These are phyloP conservation scores for Mucor ambiguus DNA, from an alignment of 371 early-diverging fungal genomes.

Conservation along the genomic window DNA sequence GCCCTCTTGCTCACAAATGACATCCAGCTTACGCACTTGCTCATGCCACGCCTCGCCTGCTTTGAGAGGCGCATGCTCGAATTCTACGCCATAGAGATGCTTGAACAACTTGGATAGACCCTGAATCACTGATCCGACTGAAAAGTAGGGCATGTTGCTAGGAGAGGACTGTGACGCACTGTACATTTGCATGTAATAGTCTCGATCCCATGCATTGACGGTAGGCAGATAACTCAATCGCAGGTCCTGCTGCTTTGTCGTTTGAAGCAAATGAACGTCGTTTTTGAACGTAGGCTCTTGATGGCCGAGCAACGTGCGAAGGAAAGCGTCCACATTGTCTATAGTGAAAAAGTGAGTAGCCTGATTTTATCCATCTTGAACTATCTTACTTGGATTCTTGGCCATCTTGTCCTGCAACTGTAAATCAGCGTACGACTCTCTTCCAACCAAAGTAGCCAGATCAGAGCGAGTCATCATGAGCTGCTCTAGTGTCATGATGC, in stretches of 20 bases:
- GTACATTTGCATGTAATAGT: constrained; percentile 59
- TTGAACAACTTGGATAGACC: constrained; percentile 83
- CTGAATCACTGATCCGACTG: constrained; percentile 86
- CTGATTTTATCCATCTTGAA: background rate
- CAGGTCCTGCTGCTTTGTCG: constrained; percentile 40
- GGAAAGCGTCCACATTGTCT: constrained; percentile 85
- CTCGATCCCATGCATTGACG: constrained; percentile 81
- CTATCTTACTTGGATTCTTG: constrained; percentile 67
- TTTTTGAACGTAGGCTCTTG: constrained; percentile 52
- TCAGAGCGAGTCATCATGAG: constrained; percentile 74
- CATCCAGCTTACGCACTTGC: constrained; percentile 87
- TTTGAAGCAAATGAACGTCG: constrained; percentile 54
- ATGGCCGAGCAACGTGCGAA: constrained; percentile 66
- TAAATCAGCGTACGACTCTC: constrained; percentile 79
- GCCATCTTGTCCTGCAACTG: constrained; percentile 94
- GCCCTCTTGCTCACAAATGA: constrained; percentile 81
- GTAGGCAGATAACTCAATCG: constrained; percentile 24
- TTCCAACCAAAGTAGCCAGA: constrained; percentile 80
- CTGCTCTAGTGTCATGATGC: constrained; percentile 69
- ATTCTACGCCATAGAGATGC: constrained; percentile 83
- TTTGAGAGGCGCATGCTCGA: constrained; percentile 65
- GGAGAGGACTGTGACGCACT: constrained; percentile 25
- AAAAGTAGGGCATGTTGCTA: constrained; percentile 64
- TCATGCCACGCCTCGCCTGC: constrained; percentile 88
- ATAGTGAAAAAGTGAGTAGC: too few species aligned